Evolutionary conservation across 2,329 filamentous ascomycete genomes (phyloP).

Genomic region (Aspergillus tamarii): DNA sequence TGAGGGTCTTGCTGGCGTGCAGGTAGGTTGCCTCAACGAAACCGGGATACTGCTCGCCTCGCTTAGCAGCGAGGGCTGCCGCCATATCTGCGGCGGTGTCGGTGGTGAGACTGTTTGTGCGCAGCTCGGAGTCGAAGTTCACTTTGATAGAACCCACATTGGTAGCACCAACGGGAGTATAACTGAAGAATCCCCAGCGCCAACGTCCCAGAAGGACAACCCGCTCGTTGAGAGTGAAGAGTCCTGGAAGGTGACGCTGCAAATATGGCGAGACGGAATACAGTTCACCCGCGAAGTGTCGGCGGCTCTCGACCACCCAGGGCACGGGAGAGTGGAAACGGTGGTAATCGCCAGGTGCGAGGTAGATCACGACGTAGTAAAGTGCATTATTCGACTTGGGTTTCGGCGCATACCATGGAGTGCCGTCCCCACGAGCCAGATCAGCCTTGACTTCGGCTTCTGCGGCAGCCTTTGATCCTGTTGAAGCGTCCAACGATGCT

Average conservation of each 20-base stretch:
- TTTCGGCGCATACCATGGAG: slow-evolving; percentile 71
- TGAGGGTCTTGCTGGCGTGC: slow-evolving; percentile 73
- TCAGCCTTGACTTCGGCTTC: slow-evolving; percentile 84
- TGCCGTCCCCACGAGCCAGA: slow-evolving; percentile 68
- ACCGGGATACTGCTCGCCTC: slow-evolving; percentile 83
- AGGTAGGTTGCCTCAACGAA: slow-evolving; percentile 91
- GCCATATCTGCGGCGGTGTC: slow-evolving; percentile 89
- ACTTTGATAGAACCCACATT: slow-evolving; percentile 96
- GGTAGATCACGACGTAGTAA: slow-evolving; percentile 93
- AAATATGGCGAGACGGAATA: slow-evolving; percentile 95
- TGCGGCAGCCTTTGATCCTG: slow-evolving; percentile 66
- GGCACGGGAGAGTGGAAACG: slow-evolving; percentile 94
- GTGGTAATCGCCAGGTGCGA: slow-evolving; percentile 97
- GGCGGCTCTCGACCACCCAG: slow-evolving; percentile 91
- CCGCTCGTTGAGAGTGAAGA: slow-evolving; percentile 96
- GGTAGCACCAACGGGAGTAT: slow-evolving; percentile 92
- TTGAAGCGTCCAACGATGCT: slow-evolving; percentile 74
- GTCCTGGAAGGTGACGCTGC: slow-evolving; percentile 84
- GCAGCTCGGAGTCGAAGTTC: slow-evolving; percentile 93
- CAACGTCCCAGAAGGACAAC: slow-evolving; percentile 91
- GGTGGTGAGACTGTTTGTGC: slow-evolving; percentile 87
- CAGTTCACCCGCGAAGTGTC: slow-evolving; percentile 97
- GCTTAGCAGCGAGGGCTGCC: slow-evolving; percentile 73
- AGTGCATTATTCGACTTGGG: slow-evolving; percentile 67
- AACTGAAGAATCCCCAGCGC: slow-evolving; percentile 97